Percentiles rank a stretch among this genome's conserved stretches.
These are phyloP conservation scores for Penicillium sp. DNA, from an alignment of 2,329 filamentous ascomycete genomes.

Conservation along the genomic window DNA sequence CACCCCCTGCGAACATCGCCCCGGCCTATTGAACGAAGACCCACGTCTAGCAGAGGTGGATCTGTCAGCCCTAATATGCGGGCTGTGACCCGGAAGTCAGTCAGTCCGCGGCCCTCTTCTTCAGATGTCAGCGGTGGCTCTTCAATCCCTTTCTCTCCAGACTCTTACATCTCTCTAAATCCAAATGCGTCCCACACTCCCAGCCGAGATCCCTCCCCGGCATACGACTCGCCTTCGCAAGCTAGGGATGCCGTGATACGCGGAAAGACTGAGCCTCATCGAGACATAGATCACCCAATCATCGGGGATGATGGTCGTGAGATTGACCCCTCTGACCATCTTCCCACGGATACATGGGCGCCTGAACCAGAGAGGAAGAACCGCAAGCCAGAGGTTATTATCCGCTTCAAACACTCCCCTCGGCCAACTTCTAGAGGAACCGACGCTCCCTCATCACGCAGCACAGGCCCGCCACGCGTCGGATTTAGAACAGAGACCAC, in stretches of 20 bases:
- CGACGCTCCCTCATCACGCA: constrained; percentile 13
- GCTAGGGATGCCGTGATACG: constrained; percentile 40
- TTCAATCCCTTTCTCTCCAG: constrained; percentile 58
- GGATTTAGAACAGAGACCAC: constrained; percentile 18
- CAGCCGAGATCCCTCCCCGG: constrained; percentile 32
- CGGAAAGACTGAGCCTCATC: constrained; percentile 38
- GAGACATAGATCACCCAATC: constrained; percentile 54
- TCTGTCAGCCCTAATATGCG: constrained; percentile 37
- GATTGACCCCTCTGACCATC: constrained; percentile 65
- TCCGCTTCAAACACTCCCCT: constrained; percentile 46
- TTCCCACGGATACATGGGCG: constrained; percentile 64
- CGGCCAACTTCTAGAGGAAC: constrained; percentile 25
- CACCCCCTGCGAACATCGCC: constrained; percentile 33
- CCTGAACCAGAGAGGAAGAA: constrained; percentile 62
- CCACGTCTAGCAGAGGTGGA: constrained; percentile 29
- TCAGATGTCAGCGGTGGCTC: constrained; percentile 42
- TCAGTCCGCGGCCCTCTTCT: constrained; percentile 55
- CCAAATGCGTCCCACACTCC: constrained; percentile 42
- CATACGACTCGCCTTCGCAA: constrained; percentile 40
- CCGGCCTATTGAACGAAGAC: constrained; percentile 26
- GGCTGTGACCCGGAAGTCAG: constrained; percentile 54
- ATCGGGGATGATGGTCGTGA: constrained; percentile 63
- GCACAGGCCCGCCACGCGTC: constrained; percentile 25
- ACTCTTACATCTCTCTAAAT: constrained; percentile 60
- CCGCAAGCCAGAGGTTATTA: constrained; percentile 48